Base-by-base conservation (phyloP, 106 monocot species). In the Apostasia ramifera region DNA sequence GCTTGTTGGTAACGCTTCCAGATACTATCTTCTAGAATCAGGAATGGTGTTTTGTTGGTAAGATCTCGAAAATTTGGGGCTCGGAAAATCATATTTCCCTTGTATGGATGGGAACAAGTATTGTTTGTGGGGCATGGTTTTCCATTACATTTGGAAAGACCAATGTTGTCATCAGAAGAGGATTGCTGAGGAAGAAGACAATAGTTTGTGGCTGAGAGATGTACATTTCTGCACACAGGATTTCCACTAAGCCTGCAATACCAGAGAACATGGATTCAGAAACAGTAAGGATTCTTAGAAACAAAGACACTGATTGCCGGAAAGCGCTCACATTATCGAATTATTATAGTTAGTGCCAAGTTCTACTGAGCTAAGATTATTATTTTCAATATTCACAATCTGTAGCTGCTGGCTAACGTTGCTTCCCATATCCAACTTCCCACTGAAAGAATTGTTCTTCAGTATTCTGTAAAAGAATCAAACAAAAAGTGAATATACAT, bases 61-160 rank as follows among this genome's bases (percentile, higher is more conserved):
- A 79, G 10, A 67, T 81, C 70, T 4, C 71, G 70, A 67, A 92
- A 86, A n/a, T 41, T 79, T 40, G 88, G 92, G 3, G 83, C 85
- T 78, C 88, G 76, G 65, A 88, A 92, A 63, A 73, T 26, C 56
- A 92, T 55, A 9, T 38, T 13, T 14, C 85, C 88, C 12, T 69
- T 5, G 26, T 87, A 92, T 7, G 88, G 88, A 54, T 77, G 42
- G 3, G 73, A 44, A 67, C 88, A 92, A 26, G 4, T 44, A 53
- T 63, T 61, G 4, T 55, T 61, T 56, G 55, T 5, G 8, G 72
- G 1, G 41, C 80, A 81, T 41, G 66, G 66, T 2, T 47, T 4
- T 44, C 10, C 12, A 14, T 8, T 15, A 37, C 69, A 74, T 5
- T 66, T 57, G 10, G 73, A 37, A 47, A 13, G 14, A 48, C 40